A percentile compares a stretch with the other conserved stretches of the same genome.
phyloP scores from a whole-genome alignment of 352 stramenopile species.

The Pelagophyceae sp. region DNA sequence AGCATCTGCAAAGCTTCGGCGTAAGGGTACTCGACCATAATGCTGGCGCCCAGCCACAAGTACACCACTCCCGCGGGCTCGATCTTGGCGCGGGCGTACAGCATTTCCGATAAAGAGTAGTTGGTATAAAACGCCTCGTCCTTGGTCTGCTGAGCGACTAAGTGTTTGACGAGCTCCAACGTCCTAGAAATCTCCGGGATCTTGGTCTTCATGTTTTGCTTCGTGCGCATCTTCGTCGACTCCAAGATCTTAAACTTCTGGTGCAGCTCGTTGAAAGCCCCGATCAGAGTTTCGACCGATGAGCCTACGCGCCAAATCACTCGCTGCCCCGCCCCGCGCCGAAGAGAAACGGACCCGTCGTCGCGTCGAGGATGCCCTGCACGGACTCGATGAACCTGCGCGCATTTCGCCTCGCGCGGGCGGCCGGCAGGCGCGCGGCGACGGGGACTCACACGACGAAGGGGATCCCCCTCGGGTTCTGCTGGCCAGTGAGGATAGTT shows the following conservation, averaged over 20 bases:
- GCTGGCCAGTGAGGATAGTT: constrained; percentile 13
- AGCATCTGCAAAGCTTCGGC: constrained; percentile 82
- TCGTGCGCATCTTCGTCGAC: constrained; percentile 29
- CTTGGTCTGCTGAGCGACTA: constrained; percentile 57
- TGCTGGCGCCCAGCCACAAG: constrained; percentile 92
- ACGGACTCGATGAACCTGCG: constrained; percentile 16
- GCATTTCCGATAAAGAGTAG: constrained; percentile 86
- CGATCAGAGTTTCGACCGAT: constrained; percentile 51
- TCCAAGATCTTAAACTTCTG: constrained; percentile 58
- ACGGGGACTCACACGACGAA: background rate
- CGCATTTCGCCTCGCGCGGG: background rate
- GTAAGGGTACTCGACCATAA: constrained; percentile 94
- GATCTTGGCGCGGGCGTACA: constrained; percentile 86
- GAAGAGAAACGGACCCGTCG: background rate
- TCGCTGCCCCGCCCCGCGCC: too few species aligned
- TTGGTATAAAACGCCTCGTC: constrained; percentile 68
- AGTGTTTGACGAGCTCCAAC: constrained; percentile 59
- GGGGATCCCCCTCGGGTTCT: constrained; percentile 3
- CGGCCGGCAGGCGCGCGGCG: background rate
- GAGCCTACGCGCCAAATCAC: background rate
- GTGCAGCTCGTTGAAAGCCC: constrained; percentile 54
- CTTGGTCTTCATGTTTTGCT: constrained; percentile 72
- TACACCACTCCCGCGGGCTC: constrained; percentile 76
- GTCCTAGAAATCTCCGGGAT: constrained; percentile 42
- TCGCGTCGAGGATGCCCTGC: background rate